Evolutionary conservation across 768 basidiomycete genomes (phyloP).

Genomic region (Bullera alba): DNA sequence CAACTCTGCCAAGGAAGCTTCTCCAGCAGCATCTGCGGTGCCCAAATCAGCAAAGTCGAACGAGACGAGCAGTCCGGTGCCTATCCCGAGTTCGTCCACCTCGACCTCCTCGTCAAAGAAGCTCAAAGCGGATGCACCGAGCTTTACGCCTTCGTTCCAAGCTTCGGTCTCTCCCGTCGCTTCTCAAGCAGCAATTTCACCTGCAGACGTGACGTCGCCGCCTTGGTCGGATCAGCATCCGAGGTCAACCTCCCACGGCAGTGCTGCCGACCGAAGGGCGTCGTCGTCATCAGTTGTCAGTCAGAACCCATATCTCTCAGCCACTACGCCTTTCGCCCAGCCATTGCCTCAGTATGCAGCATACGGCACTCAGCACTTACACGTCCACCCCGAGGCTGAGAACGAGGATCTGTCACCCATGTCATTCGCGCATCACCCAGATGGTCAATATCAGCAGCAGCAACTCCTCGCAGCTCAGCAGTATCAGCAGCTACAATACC

Average conservation of each 20-base stretch:
- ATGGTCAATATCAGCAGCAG: slow-evolving; percentile 23
- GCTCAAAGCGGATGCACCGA: slow-evolving; percentile 40
- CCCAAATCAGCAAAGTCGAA: slow-evolving; percentile 1
- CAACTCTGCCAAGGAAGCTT: slow-evolving; percentile 11
- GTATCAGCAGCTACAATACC: slow-evolving; percentile 37
- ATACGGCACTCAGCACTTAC: slow-evolving; percentile 11
- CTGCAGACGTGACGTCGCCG: slow-evolving; percentile 1
- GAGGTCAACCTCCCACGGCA: slow-evolving; percentile 3
- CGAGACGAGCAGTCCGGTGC: slow-evolving; percentile 11
- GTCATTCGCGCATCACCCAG: slow-evolving; percentile 2
- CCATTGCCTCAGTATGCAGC: neutral
- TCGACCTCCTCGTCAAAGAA: slow-evolving; percentile 14
- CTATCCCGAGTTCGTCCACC: slow-evolving; percentile 6
- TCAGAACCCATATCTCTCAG: slow-evolving; percentile 2
- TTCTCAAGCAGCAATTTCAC: slow-evolving; percentile 18
- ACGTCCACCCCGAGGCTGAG: slow-evolving; percentile 15
- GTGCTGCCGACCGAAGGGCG: slow-evolving; percentile 8
- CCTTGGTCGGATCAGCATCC: slow-evolving; percentile 5
- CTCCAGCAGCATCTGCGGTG: slow-evolving; percentile 10
- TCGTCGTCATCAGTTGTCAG: slow-evolving; percentile 8
- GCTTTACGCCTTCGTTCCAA: slow-evolving; percentile 33
- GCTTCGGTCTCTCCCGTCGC: slow-evolving; percentile 20
- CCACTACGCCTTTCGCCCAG: neutral
- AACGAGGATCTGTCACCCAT: slow-evolving; percentile 12
- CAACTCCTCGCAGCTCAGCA: slow-evolving; percentile 35